Evolutionary conservation across 345 rosid species (phyloP), one percentile per base, ranked within the genome.

Genomic region (Noccaea caerulescens): DNA sequence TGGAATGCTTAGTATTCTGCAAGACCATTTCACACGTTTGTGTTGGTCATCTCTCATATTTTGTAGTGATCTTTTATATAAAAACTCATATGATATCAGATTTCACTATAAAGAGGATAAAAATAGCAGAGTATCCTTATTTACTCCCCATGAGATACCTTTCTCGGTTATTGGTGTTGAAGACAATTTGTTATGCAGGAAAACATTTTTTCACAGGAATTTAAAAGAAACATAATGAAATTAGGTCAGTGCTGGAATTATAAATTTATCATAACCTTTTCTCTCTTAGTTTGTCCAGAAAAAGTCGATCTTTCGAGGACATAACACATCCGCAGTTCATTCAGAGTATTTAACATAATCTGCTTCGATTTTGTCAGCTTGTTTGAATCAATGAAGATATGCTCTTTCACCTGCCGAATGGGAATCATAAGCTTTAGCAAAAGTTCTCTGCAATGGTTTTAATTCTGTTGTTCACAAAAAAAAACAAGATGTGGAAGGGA

Each of bases 311-410:
- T 80, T 68, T 85, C 92, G 71, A 78, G 77, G 71, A 86, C 87
- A 79, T 86, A 76, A 66, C 85, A 86, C 64, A 80, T 67, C 27
- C 97, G 92, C 78, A 93, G 96, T 77, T 91, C 94, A 81, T 93
- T 91, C 59, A 93, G 91, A 65, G 80, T 85, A 77, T 80, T 83
- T 80, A 93, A 63, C 77, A 91, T 81, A 67, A 93, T 80, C 87
- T 87, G 98, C 73, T 88, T 89, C 53, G 98, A 93, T 75, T 91
- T 93, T 70, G 84, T 84, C 80, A 85, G 78, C 77, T 76, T 79
- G 80, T 93, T 93, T 10, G 89, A 83, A 57, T 84, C 86, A 5
- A 77, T 69, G 72, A 93, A 86, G 83, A 93, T 81, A 79, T 85
- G 84, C 52, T 83, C 75, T 86, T 86, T 81, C 60, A 86, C 93